A percentile compares a stretch with the other conserved stretches of the same genome.
Evolutionary conservation across 2,329 filamentous ascomycete genomes (phyloP).

Genomic region (Ophiostoma sp.): DNA sequence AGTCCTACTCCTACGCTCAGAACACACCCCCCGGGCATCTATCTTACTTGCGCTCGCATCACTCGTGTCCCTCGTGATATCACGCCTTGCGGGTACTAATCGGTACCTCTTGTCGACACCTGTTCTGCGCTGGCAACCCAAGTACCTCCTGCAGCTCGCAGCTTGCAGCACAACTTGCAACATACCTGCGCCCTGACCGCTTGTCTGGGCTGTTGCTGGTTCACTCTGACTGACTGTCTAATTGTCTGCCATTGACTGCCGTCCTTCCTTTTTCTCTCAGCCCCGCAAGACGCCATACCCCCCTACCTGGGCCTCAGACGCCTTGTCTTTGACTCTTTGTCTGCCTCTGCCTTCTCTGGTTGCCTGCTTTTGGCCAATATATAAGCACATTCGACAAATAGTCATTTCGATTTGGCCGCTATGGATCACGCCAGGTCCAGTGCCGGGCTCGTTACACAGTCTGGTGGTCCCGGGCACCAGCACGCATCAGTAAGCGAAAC

Average conservation of each 20-base stretch:
- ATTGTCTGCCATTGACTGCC: constrained; percentile 3
- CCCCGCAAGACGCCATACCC: neutral
- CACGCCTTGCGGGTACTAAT: constrained; percentile 4
- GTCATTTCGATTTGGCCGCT: constrained; percentile 5
- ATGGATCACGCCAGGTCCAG: constrained; percentile 26
- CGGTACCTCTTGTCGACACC: constrained; percentile 16
- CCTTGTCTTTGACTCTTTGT: constrained; percentile 2
- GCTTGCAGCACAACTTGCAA: neutral
- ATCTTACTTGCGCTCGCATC: constrained; percentile 9
- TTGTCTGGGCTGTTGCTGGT: neutral
- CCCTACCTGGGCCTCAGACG: neutral
- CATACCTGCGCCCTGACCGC: constrained; percentile 6
- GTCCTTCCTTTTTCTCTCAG: constrained; percentile 1
- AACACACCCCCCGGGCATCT: neutral
- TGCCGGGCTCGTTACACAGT: neutral
- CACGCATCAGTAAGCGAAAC: constrained; percentile 19
- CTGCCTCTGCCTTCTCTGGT: neutral
- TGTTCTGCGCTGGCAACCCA: constrained; percentile 3
- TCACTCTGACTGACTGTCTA: neutral
- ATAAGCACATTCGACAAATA: neutral
- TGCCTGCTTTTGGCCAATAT: neutral
- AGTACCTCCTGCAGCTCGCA: constrained; percentile 8
- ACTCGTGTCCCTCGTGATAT: constrained; percentile 10
- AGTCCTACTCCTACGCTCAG: neutral
- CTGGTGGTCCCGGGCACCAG: constrained; percentile 15